Percentiles rank a stretch among this genome's conserved stretches.
Evolutionary conservation across 352 stramenopile species (phyloP).

Genomic region (Phytophthora foliorum): DNA sequence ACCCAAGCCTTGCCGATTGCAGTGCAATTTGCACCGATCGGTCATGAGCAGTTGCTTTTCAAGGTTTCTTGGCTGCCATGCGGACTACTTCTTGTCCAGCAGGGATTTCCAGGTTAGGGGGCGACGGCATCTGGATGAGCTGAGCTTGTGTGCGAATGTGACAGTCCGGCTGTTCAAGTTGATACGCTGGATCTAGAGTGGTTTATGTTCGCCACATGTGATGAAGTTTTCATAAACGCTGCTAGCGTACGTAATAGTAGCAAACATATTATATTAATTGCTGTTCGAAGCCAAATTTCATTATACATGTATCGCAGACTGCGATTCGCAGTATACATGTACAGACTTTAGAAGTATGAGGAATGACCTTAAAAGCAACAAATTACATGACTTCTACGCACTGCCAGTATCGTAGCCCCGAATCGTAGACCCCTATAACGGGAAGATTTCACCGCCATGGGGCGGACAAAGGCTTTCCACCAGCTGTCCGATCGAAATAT

Average conservation of each 20-base stretch:
- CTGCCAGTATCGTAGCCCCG: no score
- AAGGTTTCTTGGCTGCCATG: slow-evolving; percentile 4
- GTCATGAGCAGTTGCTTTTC: not conserved
- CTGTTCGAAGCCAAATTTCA: no score
- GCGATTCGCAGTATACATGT: no score
- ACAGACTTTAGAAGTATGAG: no score
- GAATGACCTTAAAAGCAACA: no score
- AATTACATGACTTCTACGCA: no score
- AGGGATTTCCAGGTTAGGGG: not conserved
- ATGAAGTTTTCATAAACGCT: no score
- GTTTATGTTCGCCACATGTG: slow-evolving; percentile 7
- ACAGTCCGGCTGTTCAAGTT: not conserved
- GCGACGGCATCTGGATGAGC: slow-evolving; percentile 19
- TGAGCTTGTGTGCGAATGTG: slow-evolving; percentile 1
- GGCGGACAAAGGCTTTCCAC: slow-evolving; percentile 23
- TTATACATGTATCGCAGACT: no score
- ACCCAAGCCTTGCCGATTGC: not conserved
- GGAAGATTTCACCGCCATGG: slow-evolving; percentile 11
- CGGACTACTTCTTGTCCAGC: not conserved
- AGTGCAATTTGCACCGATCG: no score
- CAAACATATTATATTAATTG: no score
- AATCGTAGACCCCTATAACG: not conserved
- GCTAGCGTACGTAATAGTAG: no score
- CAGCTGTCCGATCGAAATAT: slow-evolving; percentile 30
- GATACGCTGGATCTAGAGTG: not conserved